Conservation (phyloP, 768 basidiomycete species). For the Tricholoma furcatifolium region DNA sequence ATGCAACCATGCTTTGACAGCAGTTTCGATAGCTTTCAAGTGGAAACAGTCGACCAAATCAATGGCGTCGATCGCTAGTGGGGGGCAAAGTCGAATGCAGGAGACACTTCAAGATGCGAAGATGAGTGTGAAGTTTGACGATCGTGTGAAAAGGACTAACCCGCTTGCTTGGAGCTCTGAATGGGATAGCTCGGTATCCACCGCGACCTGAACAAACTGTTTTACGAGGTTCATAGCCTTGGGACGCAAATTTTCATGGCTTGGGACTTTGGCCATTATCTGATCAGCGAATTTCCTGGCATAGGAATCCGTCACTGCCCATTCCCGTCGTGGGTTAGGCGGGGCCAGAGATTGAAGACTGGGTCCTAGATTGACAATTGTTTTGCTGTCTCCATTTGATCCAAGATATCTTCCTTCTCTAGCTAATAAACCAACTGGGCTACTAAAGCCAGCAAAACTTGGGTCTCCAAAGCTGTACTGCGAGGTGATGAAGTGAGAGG, state of each 20-base stretch:
- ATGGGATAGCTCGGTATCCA: constrained; percentile 17
- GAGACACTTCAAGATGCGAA: neutral
- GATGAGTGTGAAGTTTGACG: neutral
- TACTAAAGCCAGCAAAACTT: constrained; percentile 24
- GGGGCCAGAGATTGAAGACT: constrained; percentile 11
- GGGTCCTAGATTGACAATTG: constrained; percentile 20
- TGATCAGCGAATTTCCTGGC: constrained; percentile 12
- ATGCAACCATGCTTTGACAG: constrained; percentile 12
- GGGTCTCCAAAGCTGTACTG: constrained; percentile 22
- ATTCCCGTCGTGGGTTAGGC: constrained; percentile 7
- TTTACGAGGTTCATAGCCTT: constrained; percentile 16
- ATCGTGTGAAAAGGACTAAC: constrained; percentile 5
- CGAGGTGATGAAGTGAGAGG: constrained; percentile 11
- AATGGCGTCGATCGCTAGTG: constrained; percentile 13
- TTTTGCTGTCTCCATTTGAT: constrained; percentile 14
- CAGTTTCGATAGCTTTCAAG: constrained; percentile 10
- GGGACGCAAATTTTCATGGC: neutral
- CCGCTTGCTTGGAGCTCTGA: neutral
- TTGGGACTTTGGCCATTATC: constrained; percentile 10
- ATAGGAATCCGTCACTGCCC: constrained; percentile 13
- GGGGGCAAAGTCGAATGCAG: constrained; percentile 16
- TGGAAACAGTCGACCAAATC: constrained; percentile 21
- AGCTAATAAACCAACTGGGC: constrained; percentile 16
- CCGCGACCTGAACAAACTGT: constrained; percentile 13
- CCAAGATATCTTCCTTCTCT: constrained; percentile 17